Evolutionary conservation across 805 yeast genomes (phyloP).

Genomic region (Kluyveromyces aestuarii): DNA sequence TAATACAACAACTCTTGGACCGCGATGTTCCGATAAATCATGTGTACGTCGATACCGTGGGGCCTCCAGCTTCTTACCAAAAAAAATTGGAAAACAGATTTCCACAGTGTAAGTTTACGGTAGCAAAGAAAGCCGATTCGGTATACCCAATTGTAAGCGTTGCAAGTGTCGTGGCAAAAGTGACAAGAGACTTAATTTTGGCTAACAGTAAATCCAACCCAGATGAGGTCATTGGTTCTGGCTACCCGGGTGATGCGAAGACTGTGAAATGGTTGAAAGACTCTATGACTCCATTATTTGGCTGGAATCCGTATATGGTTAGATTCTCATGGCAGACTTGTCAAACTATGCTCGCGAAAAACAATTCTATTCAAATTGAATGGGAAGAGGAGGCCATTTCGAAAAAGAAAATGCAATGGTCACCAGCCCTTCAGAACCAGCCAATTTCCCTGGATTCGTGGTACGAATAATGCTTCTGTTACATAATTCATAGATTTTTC

Average conservation of each 20-base stretch:
- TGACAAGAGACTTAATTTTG: constrained; percentile 66
- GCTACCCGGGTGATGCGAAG: constrained; percentile 89
- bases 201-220: constrained; percentile 14
- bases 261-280: constrained; percentile 68
- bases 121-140: constrained; percentile 92
- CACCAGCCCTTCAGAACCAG: constrained; percentile 6
- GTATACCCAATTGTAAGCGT: constrained; percentile 86
- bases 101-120: constrained; percentile 65
- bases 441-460: constrained; percentile 23
- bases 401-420: constrained; percentile 16
- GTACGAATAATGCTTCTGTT: constrained; percentile 6
- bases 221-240: constrained; percentile 61
- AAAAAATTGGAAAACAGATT: constrained; percentile 60
- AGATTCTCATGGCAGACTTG: constrained; percentile 95
- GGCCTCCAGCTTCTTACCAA: constrained; percentile 84
- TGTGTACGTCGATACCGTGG: constrained; percentile 91
- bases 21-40: constrained; percentile 57
- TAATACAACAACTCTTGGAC: constrained; percentile 58
- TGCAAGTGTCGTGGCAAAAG: constrained; percentile 94
- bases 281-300: constrained; percentile 63
- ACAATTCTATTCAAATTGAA: constrained; percentile 36
- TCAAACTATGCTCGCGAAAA: constrained; percentile 52
- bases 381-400: constrained; percentile 44
- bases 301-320: constrained; percentile 69
- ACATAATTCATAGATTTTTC: background rate